A percentile compares a stretch with the other conserved stretches of the same genome.
These are phyloP conservation scores for Alloteropsis semialata DNA, from an alignment of 176 grass and related monocot genomes.

Conservation along the genomic window DNA sequence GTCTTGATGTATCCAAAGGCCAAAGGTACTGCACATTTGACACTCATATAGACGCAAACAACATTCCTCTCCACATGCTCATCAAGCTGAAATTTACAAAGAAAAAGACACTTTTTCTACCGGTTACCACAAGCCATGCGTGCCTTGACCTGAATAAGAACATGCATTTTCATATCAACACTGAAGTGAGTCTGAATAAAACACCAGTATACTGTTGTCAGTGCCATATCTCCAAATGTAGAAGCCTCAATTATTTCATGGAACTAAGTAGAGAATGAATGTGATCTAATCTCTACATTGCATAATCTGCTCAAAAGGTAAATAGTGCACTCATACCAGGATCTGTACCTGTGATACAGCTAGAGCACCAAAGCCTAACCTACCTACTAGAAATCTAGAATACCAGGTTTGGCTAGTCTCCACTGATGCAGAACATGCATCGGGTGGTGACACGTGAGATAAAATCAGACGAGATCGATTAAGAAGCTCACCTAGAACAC, in stretches of 20 bases:
- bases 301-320: background rate
- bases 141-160: background rate
- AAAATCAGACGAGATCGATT: too few relatives aligned
- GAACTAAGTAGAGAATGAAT: background rate
- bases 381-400: background rate
- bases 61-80: too few relatives aligned
- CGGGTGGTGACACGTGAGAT: too few relatives aligned
- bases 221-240: background rate
- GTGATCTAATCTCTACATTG: background rate
- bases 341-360: slow-evolving; percentile 8
- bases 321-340: background rate
- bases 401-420: background rate
- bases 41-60: too few relatives aligned
- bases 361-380: background rate
- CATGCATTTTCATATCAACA: background rate
- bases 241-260: background rate
- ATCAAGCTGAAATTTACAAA: too few relatives aligned
- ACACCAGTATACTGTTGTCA: background rate
- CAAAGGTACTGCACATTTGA: too few relatives aligned
- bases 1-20: too few relatives aligned
- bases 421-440: background rate
- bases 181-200: background rate
- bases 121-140: background rate
- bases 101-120: too few relatives aligned
- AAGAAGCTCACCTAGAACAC: too few relatives aligned